Evolutionary conservation across 305 asterid species (phyloP).

Genomic region (Fraxinus xanthoxyloides): DNA sequence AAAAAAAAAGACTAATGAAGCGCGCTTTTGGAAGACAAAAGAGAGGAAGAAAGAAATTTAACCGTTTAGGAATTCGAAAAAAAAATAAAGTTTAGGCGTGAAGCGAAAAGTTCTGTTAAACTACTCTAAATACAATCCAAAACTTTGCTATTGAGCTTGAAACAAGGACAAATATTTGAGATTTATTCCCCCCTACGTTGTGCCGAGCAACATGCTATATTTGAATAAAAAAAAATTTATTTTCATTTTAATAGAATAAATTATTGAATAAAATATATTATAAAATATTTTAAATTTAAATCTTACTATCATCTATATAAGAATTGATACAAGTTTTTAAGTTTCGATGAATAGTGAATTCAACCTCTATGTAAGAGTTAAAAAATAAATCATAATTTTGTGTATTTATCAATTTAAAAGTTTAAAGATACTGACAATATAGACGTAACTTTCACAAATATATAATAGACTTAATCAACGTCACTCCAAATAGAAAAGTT

Average conservation of each 20-base stretch:
- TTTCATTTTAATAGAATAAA: too few relatives aligned
- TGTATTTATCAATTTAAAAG: not conserved
- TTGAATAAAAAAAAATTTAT: too few relatives aligned
- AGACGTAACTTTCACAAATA: not conserved
- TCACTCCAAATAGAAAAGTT: not conserved
- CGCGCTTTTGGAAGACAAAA: too few relatives aligned
- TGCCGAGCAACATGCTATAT: too few relatives aligned
- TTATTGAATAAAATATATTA: too few relatives aligned
- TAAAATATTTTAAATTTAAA: too few relatives aligned
- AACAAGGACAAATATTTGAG: not conserved
- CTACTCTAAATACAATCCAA: not conserved
- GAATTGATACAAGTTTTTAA: not conserved
- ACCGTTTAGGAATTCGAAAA: too few relatives aligned
- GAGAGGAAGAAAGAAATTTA: too few relatives aligned
- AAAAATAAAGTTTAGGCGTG: too few relatives aligned
- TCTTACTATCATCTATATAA: not conserved
- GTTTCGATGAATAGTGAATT: not conserved
- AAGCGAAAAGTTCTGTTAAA: too few relatives aligned
- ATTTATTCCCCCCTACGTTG: not conserved
- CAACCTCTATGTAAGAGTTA: not conserved
- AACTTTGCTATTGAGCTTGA: not conserved
- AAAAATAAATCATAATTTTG: too few relatives aligned
- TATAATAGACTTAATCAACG: not conserved
- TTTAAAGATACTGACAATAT: not conserved
- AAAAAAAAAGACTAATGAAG: too few relatives aligned